Base-by-base conservation (phyloP, 352 stramenopile species). In the Phytophthora melonis region DNA sequence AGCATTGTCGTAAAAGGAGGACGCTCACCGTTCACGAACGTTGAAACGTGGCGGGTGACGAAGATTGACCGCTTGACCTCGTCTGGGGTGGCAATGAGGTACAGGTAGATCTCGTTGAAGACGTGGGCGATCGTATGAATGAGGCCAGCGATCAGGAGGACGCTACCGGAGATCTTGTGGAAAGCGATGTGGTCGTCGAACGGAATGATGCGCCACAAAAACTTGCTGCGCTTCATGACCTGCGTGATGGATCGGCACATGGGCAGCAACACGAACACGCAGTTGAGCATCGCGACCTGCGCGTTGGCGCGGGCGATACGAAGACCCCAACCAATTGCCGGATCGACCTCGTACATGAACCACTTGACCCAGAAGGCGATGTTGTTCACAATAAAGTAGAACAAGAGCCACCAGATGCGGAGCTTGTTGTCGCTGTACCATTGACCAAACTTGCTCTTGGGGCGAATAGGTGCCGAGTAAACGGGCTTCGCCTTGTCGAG, bases 111-210 rank as follows among this genome's bases (percentile, higher is more conserved):
- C 72, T 90, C 82, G 61, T 91, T 93, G 71, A 77, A 82, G 30
- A 91, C 75, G 78, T 91, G 82, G 5, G 82, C 84, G 21, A 72
- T 30, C 5, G 86, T 91, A 63, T 93, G 86, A 36, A 88, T 70
- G 53, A 91, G 72, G 23, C 78, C 83, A 1, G 83, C 79, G 14
- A 68, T 81, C 7, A 93, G 68, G 27, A 86, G 67, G 49, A 86
- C 79, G 18, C 62, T 86, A 43, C 86, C 86, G 3, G 77, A 83
- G 58, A 93, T 81, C 74, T 89, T 91, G 77, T 93, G 86, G 70
- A 89, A 89, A 16, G 83, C 80, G 36, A 93, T 90, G 73, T 90
- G 75, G 70, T 92, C 80, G 58, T 92, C 86, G 54, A 93, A 89
- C 14, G 87, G 87, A 47, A 93, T 88, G 68, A 84, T 86, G 50